These are phyloP conservation scores for Diplodia seriata DNA, from an alignment of 2,329 filamentous ascomycete species.

Conservation along the genomic window DNA sequence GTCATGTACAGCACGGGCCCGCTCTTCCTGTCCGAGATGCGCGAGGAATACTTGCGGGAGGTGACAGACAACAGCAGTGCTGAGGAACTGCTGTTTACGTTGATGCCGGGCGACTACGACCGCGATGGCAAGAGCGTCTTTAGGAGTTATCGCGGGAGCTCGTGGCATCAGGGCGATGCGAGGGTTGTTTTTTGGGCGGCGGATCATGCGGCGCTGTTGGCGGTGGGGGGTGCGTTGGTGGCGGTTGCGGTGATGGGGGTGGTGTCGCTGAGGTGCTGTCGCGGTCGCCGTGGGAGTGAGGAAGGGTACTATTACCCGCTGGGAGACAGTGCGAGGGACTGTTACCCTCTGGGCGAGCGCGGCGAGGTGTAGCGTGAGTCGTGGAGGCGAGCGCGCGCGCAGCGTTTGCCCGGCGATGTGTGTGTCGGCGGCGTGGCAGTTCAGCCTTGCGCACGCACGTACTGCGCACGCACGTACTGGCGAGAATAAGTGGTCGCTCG, in stretches of 20 bases:
- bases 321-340: not conserved
- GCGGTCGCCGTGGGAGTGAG: not conserved
- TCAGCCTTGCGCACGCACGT: too few relatives aligned
- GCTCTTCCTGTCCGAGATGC: constrained; percentile 40
- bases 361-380: not conserved
- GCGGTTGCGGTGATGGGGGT: not conserved
- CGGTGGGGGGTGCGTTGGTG: not conserved
- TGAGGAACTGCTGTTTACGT: constrained; percentile 33
- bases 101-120: constrained; percentile 42
- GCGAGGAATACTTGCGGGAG: constrained; percentile 37
- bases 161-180: constrained; percentile 44
- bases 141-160: constrained; percentile 42
- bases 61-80: not conserved
- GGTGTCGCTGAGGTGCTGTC: not conserved
- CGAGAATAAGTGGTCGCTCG: not conserved
- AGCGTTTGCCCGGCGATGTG: not conserved
- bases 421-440: too few relatives aligned
- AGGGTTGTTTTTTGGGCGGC: constrained; percentile 41
- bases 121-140: constrained; percentile 44
- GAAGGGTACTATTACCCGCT: not conserved
- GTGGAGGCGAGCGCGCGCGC: too few relatives aligned
- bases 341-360: not conserved
- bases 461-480: too few relatives aligned
- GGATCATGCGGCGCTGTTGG: not conserved
- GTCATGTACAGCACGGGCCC: constrained; percentile 44